These are phyloP conservation scores for Amoeboaphelidium occidentale DNA, from an alignment of 371 early-diverging fungal species.

Conservation along the genomic window DNA sequence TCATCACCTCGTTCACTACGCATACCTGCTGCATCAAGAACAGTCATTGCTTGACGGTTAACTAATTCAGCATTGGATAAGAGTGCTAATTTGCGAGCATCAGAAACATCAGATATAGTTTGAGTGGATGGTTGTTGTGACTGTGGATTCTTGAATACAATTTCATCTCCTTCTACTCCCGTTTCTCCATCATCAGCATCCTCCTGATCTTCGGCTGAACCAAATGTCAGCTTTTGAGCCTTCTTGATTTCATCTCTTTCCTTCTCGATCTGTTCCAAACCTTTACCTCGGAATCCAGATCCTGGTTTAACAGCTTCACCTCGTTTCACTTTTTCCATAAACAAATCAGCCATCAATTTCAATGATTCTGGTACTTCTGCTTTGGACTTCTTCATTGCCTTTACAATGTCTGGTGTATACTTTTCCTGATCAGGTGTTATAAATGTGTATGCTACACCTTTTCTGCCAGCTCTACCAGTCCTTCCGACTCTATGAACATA, in stretches of 20 bases:
- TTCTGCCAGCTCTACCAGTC: slow-evolving; percentile 94
- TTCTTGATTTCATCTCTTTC: slow-evolving; percentile 71
- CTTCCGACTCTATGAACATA: slow-evolving; percentile 97
- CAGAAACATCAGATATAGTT: neutral
- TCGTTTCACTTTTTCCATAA: slow-evolving; percentile 62
- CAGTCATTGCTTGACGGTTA: neutral
- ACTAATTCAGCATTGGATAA: neutral
- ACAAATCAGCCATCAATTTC: slow-evolving; percentile 45
- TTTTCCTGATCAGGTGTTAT: slow-evolving; percentile 77
- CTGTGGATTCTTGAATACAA: no score
- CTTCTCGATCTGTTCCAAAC: slow-evolving; percentile 74
- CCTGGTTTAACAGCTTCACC: slow-evolving; percentile 54
- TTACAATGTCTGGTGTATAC: slow-evolving; percentile 76
- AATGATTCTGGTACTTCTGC: slow-evolving; percentile 45
- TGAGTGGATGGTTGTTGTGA: no score
- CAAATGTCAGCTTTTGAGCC: slow-evolving; percentile 52
- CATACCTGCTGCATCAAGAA: neutral
- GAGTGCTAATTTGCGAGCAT: neutral
- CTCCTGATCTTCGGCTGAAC: neutral
- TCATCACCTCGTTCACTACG: neutral
- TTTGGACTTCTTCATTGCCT: slow-evolving; percentile 55
- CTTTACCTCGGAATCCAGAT: slow-evolving; percentile 93
- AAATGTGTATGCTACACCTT: slow-evolving; percentile 87
- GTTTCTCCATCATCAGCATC: neutral
- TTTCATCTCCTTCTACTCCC: neutral